Percentiles rank a stretch among this genome's conserved stretches.
Evolutionary conservation across 441 rosid species (phyloP).

Genomic region (Syzygium malaccense): DNA sequence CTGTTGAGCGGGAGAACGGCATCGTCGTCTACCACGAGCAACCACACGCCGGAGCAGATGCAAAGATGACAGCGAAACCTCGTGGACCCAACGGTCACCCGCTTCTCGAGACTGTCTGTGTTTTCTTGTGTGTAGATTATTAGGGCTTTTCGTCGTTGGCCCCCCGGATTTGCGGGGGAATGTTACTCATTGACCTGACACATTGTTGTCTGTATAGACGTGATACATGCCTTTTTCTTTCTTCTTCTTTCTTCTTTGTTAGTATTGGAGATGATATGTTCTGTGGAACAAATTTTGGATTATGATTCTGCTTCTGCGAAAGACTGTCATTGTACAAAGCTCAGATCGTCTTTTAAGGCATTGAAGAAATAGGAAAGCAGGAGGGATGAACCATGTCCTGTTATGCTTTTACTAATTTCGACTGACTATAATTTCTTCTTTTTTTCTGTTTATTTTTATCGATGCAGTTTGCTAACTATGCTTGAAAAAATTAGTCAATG

Average conservation of each 20-base stretch:
- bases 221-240: not conserved
- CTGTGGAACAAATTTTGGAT: not conserved
- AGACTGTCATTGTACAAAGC: not conserved
- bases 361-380: not conserved
- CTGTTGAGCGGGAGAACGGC: slow-evolving; percentile 45
- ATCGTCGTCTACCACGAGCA: slow-evolving; percentile 70
- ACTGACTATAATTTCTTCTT: not conserved
- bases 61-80: slow-evolving; percentile 37
- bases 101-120: slow-evolving; percentile 3
- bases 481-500: not conserved
- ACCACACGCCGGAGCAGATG: slow-evolving; percentile 62
- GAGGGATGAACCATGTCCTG: not conserved
- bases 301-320: not conserved
- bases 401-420: not conserved
- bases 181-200: not conserved
- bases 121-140: slow-evolving; percentile 6
- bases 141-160: slow-evolving; percentile 16
- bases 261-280: not conserved
- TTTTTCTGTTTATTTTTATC: not conserved
- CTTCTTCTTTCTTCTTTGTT: not conserved
- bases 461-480: not conserved
- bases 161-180: not conserved
- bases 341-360: not conserved
- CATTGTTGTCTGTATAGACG: not conserved
- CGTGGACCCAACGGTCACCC: not conserved